Conservation (phyloP, 768 basidiomycete genomes). For the Tubosaeta sp. region DNA sequence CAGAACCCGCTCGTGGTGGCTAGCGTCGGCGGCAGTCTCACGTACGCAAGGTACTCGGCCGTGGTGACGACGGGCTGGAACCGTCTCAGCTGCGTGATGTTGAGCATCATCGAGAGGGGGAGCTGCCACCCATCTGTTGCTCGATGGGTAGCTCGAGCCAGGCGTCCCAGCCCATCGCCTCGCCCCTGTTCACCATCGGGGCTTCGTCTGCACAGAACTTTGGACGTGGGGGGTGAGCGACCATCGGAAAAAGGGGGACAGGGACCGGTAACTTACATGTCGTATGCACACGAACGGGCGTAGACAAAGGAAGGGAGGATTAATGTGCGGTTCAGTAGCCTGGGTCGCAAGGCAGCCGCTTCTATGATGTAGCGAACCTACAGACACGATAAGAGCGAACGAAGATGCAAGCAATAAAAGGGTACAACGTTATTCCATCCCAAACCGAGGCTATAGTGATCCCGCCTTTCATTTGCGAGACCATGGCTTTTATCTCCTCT, state of each 20-base stretch:
- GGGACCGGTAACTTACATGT: conserved; percentile 25
- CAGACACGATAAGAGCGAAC: not conserved
- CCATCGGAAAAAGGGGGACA: not conserved
- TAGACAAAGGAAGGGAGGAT: conserved; percentile 42
- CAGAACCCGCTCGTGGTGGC: conserved; percentile 39
- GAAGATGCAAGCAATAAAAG: not conserved
- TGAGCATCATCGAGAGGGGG: conserved; percentile 17
- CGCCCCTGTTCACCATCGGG: conserved; percentile 40
- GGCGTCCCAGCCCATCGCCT: conserved; percentile 35
- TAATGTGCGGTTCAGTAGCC: conserved; percentile 38
- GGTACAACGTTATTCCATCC: conserved; percentile 44
- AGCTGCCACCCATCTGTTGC: conserved; percentile 32
- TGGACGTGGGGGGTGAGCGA: not conserved
- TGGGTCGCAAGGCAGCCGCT: conserved; percentile 37
- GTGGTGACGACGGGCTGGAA: conserved; percentile 34
- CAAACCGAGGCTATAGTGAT: not conserved
- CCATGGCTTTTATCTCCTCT: conserved; percentile 33
- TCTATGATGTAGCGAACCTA: conserved; percentile 45
- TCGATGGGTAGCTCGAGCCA: conserved; percentile 31
- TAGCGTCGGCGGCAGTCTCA: conserved; percentile 23
- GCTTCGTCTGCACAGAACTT: conserved; percentile 37
- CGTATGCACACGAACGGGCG: conserved; percentile 40
- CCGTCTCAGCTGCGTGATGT: conserved; percentile 35
- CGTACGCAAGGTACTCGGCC: conserved; percentile 38
- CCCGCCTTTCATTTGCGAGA: conserved; percentile 34